Conservation (phyloP, 768 basidiomycete genomes). For the Boletus pseudo-olivaceus region DNA sequence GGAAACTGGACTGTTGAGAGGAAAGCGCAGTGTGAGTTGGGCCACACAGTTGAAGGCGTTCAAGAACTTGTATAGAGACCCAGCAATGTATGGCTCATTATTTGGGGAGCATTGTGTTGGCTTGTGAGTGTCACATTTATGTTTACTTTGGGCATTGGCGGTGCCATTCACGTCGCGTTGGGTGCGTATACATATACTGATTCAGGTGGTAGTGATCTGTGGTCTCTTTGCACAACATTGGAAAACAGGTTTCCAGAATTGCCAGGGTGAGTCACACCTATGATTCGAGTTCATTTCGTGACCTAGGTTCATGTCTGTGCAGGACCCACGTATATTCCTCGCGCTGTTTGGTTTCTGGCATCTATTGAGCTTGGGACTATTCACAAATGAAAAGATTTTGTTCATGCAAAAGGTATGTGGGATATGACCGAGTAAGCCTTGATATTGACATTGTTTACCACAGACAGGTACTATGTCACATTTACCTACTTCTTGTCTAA, state of each 20-base stretch:
- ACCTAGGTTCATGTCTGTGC: background rate
- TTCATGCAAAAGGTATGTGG: slow-evolving; percentile 91
- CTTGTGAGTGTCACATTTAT: slow-evolving; percentile 51
- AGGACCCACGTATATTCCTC: slow-evolving; percentile 95
- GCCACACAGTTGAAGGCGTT: slow-evolving; percentile 93
- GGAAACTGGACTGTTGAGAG: slow-evolving; percentile 66
- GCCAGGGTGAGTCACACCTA: slow-evolving; percentile 54
- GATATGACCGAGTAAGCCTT: background rate
- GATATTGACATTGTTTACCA: background rate
- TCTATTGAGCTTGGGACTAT: slow-evolving; percentile 87
- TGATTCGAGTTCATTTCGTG: background rate
- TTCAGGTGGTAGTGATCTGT: slow-evolving; percentile 61
- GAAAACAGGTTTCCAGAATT: slow-evolving; percentile 95
- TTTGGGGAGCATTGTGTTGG: slow-evolving; percentile 74
- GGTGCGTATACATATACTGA: background rate
- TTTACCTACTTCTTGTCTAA: slow-evolving; percentile 97
- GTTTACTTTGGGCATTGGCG: background rate
- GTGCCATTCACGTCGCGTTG: background rate
- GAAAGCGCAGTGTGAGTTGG: slow-evolving; percentile 79
- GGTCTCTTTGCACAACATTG: slow-evolving; percentile 89
- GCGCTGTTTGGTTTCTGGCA: slow-evolving; percentile 97
- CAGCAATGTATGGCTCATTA: slow-evolving; percentile 89
- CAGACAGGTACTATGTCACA: slow-evolving; percentile 96
- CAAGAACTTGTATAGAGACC: slow-evolving; percentile 97
- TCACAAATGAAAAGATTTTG: slow-evolving; percentile 91